Evolutionary conservation across 441 rosid genomes (phyloP).

Genomic region (Erysimum pusillum): DNA sequence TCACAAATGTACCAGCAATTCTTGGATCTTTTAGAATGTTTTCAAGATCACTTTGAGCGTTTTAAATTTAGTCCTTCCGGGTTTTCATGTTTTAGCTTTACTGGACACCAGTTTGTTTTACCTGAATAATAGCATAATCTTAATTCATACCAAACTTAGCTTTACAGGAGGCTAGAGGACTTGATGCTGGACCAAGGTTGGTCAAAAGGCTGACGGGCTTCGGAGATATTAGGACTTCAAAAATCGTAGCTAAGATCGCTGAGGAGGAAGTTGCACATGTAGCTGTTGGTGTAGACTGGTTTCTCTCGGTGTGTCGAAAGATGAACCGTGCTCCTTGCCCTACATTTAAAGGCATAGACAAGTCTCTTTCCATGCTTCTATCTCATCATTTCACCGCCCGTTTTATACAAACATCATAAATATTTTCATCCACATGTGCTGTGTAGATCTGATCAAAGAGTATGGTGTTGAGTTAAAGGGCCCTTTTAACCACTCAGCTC

Average conservation of each 20-base stretch:
- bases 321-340: constrained; percentile 75
- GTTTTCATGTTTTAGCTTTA: background rate
- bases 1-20: background rate
- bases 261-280: constrained; percentile 97
- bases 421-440: constrained; percentile 24
- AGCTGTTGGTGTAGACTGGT: constrained; percentile 92
- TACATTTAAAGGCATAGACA: constrained; percentile 75
- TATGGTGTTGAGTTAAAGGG: constrained; percentile 88
- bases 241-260: constrained; percentile 76
- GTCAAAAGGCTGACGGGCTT: constrained; percentile 80
- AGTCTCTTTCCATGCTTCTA: constrained; percentile 18
- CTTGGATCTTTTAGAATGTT: too few relatives aligned
- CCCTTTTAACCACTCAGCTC: constrained; percentile 87
- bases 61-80: too few relatives aligned
- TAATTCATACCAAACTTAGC: constrained; percentile 11
- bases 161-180: constrained; percentile 92
- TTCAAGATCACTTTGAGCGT: too few relatives aligned
- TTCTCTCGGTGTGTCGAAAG: constrained; percentile 73
- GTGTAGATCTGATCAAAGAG: constrained; percentile 77
- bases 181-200: constrained; percentile 96
- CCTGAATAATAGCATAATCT: background rate
- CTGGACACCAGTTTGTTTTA: background rate
- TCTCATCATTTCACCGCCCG: background rate
- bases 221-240: constrained; percentile 80
- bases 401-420: constrained; percentile 32